phyloP scores from a whole-genome alignment of 306 rosid species.

The Pterocarpus santalinus region DNA sequence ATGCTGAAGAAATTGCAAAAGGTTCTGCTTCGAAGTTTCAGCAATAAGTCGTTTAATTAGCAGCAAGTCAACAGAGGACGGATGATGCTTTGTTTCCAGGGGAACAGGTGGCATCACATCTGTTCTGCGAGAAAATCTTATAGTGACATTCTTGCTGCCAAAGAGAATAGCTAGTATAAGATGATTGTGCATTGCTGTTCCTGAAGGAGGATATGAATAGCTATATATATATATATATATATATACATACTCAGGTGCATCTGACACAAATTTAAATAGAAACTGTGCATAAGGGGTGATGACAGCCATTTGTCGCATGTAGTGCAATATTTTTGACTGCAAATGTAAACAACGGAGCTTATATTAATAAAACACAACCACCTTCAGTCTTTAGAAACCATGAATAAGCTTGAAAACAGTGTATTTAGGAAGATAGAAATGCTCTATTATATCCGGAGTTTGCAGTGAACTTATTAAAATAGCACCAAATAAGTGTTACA shows the following conservation, averaged over 20 bases:
- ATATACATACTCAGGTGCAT: conserved; percentile 77
- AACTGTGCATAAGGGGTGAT: conserved; percentile 68
- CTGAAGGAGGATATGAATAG: conserved; percentile 31
- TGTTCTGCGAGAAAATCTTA: conserved; percentile 92
- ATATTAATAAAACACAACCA: conserved; percentile 26
- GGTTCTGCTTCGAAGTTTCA: conserved; percentile 86
- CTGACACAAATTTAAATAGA: conserved; percentile 84
- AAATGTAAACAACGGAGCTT: conserved; percentile 49
- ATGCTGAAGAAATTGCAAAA: conserved; percentile 94
- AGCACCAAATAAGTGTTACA: conserved; percentile 35
- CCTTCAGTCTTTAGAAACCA: neutral
- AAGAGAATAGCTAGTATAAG: conserved; percentile 39
- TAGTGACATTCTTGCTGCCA: conserved; percentile 84
- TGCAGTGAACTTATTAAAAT: conserved; percentile 28
- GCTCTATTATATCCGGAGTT: conserved; percentile 33
- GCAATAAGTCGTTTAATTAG: conserved; percentile 87
- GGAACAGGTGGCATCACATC: conserved; percentile 99
- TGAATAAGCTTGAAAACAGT: conserved; percentile 37
- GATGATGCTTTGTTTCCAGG: conserved; percentile 94
- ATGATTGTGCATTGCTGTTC: conserved; percentile 35
- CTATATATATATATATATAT: conserved; percentile 50
- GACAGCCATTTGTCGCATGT: conserved; percentile 89
- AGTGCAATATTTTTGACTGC: conserved; percentile 96
- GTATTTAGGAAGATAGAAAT: conserved; percentile 24
- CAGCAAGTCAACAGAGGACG: conserved; percentile 90